Conservation (phyloP, 2,329 filamentous ascomycete genomes). For the Simplicillium sp. region DNA sequence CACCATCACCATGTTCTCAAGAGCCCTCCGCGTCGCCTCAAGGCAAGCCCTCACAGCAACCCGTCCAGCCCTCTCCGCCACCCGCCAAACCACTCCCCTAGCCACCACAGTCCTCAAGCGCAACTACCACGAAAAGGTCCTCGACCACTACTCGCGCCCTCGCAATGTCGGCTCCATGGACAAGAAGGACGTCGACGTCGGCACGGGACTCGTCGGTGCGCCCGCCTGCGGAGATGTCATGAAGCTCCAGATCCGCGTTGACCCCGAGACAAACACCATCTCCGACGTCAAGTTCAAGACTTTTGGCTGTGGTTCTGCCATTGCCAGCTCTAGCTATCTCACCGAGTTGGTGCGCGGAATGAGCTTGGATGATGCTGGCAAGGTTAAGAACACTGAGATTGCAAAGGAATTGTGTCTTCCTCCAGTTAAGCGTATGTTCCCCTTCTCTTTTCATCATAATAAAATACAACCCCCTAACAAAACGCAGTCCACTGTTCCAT, state of each 20-base stretch:
- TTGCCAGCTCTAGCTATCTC: constrained; percentile 88
- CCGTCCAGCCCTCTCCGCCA: constrained; percentile 25
- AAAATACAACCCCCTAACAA: constrained; percentile 16
- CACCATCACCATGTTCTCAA: constrained; percentile 30
- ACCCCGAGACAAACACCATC: constrained; percentile 79
- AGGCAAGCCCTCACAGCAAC: constrained; percentile 31
- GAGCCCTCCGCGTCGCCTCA: constrained; percentile 32
- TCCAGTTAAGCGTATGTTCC: constrained; percentile 69
- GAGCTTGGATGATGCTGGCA: constrained; percentile 83
- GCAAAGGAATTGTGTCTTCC: constrained; percentile 89
- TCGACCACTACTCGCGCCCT: constrained; percentile 41
- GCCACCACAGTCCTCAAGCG: constrained; percentile 30
- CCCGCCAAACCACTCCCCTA: constrained; percentile 31
- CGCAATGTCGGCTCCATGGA: constrained; percentile 48
- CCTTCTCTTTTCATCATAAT: neutral
- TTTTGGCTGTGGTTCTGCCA: constrained; percentile 89
- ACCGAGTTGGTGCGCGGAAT: constrained; percentile 96
- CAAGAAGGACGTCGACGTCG: constrained; percentile 75
- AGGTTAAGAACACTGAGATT: constrained; percentile 95
- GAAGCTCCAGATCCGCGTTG: constrained; percentile 74
- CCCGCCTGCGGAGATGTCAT: constrained; percentile 87
- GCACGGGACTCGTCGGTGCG: constrained; percentile 83
- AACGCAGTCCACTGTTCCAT: constrained; percentile 78
- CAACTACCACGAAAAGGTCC: constrained; percentile 44
- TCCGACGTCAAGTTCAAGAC: constrained; percentile 97